Evolutionary conservation across 306 rosid species (phyloP), one percentile per base, ranked within the genome.

Genomic region (Begonia fuchsioides): DNA sequence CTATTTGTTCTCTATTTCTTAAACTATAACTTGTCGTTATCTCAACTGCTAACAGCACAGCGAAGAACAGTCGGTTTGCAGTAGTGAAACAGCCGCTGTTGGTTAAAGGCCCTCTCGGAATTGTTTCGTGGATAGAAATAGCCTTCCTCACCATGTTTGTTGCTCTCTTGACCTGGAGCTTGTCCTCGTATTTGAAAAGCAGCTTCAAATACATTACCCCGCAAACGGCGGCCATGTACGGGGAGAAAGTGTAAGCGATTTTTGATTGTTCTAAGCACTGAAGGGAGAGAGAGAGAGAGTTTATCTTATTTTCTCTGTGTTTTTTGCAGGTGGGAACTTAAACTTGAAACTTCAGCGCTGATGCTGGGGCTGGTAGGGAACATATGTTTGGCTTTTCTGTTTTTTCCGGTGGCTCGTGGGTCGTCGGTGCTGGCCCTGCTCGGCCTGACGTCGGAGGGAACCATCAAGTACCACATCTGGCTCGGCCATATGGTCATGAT

Each of bases 381-480:
- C 55, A 61, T 77, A 48, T 63, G 81, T 40, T 58, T 86, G 49
- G 72, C 72, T 7, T 62, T 82, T 44, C 43, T 86, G 17, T 86
- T 86, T 57, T 82, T 68, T 13, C 96, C 94, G 1, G 92, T 86
- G 53, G 66, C 90, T 0, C 86, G 94, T 5, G 81, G 86, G 17
- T 86, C 96, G 17, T 76, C 96, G 46, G 39, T 86, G 49, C 68
- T 86, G 55, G 76, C 78, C 5, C 51, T 86, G 32, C 11, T 82
- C 10, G 86, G 96, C 9, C 80, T 82, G 15, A 79, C 79, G 2
- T 75, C 90, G 6, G 96, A 86, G 64, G 68, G 64, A 1, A 60
- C 86, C 70, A 72, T 82, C 52, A 86, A 74, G 59, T 86, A 79
- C 58, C 96, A 86, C 60, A 76, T 82, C 6, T 86, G 94, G 90